Evolutionary conservation across 1,284 basidiomycete genomes (phyloP).

Genomic region (Apiotrichum gracile): DNA sequence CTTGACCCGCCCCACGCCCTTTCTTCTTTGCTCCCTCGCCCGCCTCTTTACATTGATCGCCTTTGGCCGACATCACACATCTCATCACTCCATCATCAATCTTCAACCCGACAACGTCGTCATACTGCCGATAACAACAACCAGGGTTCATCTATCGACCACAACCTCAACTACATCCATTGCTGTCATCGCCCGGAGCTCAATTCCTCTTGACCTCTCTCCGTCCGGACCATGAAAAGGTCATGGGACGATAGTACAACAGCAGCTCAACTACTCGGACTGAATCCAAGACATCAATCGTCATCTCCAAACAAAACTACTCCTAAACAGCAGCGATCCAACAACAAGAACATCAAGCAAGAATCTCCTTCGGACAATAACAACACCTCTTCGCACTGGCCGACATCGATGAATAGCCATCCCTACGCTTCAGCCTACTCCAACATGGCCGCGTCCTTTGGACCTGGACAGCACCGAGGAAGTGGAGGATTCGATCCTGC

Average conservation of each 20-base stretch:
- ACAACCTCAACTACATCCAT: background rate
- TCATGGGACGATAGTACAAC: slow-evolving; percentile 12
- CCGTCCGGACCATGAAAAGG: slow-evolving; percentile 8
- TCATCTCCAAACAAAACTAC: background rate
- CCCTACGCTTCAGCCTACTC: slow-evolving; percentile 41
- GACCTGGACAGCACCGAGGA: background rate
- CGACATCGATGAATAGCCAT: slow-evolving; percentile 19
- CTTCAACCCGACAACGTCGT: no score
- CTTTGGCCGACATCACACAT: no score
- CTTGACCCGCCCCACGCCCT: no score
- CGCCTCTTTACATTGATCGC: no score
- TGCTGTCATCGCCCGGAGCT: background rate
- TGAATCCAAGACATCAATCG: background rate
- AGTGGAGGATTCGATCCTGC: slow-evolving; percentile 1
- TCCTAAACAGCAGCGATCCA: background rate
- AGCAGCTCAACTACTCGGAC: background rate
- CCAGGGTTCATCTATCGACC: no score
- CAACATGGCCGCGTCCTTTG: slow-evolving; percentile 28
- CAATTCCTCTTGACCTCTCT: no score
- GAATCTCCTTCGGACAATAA: background rate
- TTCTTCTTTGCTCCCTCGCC: no score
- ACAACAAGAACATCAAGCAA: background rate
- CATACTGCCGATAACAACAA: no score
- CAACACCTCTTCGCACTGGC: background rate
- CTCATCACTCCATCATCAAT: no score